Evolutionary conservation across 352 stramenopile genomes (phyloP).

Genomic region (Phytophthora brassicae): DNA sequence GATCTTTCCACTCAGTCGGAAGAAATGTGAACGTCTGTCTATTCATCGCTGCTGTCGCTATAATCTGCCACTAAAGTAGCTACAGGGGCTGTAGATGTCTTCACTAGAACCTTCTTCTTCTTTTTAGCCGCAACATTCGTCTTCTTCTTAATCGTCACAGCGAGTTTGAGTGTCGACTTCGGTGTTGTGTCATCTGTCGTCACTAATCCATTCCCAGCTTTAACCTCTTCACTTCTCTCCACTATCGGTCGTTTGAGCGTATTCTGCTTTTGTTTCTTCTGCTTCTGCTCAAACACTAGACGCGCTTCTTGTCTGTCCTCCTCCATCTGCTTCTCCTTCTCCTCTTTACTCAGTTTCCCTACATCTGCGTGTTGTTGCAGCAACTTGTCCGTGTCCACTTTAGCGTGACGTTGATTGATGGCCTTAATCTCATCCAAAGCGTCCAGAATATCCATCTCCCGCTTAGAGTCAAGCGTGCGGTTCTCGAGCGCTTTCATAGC

Average conservation of each 20-base stretch:
- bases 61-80: slow-evolving; percentile 76
- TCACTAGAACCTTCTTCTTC: slow-evolving; percentile 37
- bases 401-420: slow-evolving; percentile 95
- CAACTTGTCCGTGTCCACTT: slow-evolving; percentile 85
- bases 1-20: slow-evolving; percentile 36
- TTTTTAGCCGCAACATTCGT: slow-evolving; percentile 26
- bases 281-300: slow-evolving; percentile 53
- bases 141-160: slow-evolving; percentile 43
- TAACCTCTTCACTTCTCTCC: slow-evolving; percentile 15
- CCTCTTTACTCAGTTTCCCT: slow-evolving; percentile 38
- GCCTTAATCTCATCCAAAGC: slow-evolving; percentile 98
- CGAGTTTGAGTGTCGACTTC: slow-evolving; percentile 31
- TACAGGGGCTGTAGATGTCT: slow-evolving; percentile 34
- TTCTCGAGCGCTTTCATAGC: slow-evolving; percentile 99
- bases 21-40: too few relatives aligned
- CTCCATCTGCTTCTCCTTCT: slow-evolving; percentile 49
- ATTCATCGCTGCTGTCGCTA: slow-evolving; percentile 71
- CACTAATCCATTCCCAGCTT: neutral
- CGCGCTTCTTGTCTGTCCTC: slow-evolving; percentile 52
- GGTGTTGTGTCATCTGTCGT: slow-evolving; percentile 10
- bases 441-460: slow-evolving; percentile 99
- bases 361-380: slow-evolving; percentile 54
- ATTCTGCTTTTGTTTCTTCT: too few relatives aligned
- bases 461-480: slow-evolving; percentile 97
- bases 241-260: slow-evolving; percentile 26